Percentiles rank a stretch among this genome's conserved stretches.
Evolutionary conservation across 2,329 filamentous ascomycete species (phyloP).

Genomic region (Elsinoe perseae): DNA sequence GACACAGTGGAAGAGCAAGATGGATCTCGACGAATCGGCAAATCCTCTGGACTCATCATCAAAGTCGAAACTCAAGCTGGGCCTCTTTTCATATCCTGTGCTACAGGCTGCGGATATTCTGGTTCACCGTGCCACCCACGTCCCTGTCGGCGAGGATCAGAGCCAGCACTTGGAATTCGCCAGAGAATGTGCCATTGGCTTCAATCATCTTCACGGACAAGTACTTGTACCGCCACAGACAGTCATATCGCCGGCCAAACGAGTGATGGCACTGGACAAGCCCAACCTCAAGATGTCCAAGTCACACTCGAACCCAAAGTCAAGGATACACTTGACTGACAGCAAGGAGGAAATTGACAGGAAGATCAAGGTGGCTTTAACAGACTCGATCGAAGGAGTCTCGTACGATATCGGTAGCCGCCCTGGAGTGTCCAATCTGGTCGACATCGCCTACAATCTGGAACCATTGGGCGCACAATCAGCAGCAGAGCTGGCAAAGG

Average conservation of each 20-base stretch:
- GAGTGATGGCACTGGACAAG: constrained; percentile 81
- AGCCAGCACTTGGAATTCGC: constrained; percentile 89
- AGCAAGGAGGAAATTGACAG: constrained; percentile 51
- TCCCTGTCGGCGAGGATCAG: constrained; percentile 95
- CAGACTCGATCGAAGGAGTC: constrained; percentile 62
- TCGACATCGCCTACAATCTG: constrained; percentile 71
- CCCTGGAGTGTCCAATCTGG: constrained; percentile 80
- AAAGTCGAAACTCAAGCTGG: constrained; percentile 63
- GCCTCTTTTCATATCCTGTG: constrained; percentile 92
- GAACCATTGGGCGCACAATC: constrained; percentile 36
- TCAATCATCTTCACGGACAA: constrained; percentile 65
- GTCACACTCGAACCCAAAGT: constrained; percentile 62
- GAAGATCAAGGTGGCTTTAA: constrained; percentile 68
- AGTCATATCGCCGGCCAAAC: constrained; percentile 60
- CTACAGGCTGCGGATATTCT: constrained; percentile 92
- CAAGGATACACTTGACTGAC: constrained; percentile 78
- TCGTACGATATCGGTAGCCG: constrained; percentile 62
- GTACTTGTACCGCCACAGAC: constrained; percentile 62
- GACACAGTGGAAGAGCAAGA: constrained; percentile 98
- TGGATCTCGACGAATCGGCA: constrained; percentile 54
- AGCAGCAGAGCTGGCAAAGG: constrained; percentile 41
- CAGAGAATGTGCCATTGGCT: constrained; percentile 74
- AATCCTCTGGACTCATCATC: constrained; percentile 47
- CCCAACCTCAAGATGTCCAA: constrained; percentile 91
- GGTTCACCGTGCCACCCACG: constrained; percentile 81